A percentile compares a stretch with the other conserved stretches of the same genome.
Evolutionary conservation across 78 protist species (phyloP).

Genomic region (Isochrysis galbana): DNA sequence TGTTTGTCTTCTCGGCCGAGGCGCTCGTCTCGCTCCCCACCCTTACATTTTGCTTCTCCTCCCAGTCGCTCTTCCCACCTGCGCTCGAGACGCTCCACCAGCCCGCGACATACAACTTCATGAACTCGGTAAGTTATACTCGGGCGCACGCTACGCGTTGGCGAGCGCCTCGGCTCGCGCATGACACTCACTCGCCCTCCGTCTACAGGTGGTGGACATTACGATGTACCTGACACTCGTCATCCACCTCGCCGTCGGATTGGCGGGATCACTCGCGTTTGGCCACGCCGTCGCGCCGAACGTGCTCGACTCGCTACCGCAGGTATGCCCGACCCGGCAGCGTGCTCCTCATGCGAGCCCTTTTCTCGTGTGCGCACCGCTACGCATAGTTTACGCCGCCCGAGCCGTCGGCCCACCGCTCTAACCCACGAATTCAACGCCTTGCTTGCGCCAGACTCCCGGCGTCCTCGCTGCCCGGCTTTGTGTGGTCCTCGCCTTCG

Average conservation of each 20-base stretch:
- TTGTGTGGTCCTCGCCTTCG: not conserved
- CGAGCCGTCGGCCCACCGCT: too few species aligned
- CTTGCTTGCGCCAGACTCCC: too few species aligned
- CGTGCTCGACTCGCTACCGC: slow-evolving; percentile 1
- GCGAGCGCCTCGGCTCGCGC: too few species aligned
- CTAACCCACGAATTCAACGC: too few species aligned
- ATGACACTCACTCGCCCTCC: too few species aligned
- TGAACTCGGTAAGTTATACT: not conserved
- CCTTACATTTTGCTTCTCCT: not conserved
- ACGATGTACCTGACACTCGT: not conserved
- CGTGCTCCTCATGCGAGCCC: too few species aligned
- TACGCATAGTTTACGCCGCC: too few species aligned
- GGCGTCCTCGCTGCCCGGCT: not conserved
- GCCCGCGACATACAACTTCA: not conserved
- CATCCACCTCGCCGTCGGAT: not conserved
- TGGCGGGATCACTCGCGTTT: not conserved
- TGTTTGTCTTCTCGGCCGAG: not conserved
- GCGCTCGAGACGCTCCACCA: slow-evolving; percentile 19
- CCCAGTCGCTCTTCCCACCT: not conserved
- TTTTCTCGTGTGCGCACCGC: too few species aligned
- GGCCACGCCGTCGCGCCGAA: not conserved
- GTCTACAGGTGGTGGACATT: not conserved
- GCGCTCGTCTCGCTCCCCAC: not conserved
- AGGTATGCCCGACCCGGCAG: too few species aligned
- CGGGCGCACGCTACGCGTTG: too few species aligned